These are phyloP conservation scores for Trichoderma koningii DNA, from an alignment of 2,329 filamentous ascomycete species.

Conservation along the genomic window DNA sequence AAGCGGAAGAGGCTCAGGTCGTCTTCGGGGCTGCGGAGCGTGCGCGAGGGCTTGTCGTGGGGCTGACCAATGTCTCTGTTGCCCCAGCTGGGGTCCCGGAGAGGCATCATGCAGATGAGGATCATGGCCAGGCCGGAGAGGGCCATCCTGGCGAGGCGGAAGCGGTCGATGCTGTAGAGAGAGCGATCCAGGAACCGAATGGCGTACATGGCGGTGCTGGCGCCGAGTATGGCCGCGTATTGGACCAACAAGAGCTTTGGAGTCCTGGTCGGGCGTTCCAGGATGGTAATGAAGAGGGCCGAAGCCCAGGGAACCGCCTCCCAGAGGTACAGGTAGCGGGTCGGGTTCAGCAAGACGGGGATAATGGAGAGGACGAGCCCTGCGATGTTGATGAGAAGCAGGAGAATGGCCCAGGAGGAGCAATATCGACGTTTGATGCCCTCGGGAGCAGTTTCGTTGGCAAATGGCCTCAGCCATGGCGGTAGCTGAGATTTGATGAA, in stretches of 20 bases:
- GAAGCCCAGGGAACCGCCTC: conserved; percentile 46
- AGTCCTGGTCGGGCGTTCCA: conserved; percentile 46
- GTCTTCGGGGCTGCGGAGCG: conserved; percentile 74
- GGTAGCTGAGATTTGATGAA: conserved; percentile 40
- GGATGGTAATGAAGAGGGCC: conserved; percentile 41
- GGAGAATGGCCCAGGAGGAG: conserved; percentile 44
- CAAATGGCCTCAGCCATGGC: conserved; percentile 48
- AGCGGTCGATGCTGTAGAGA: conserved; percentile 30
- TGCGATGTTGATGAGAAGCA: conserved; percentile 39
- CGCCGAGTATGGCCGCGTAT: conserved; percentile 41
- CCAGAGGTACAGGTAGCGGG: conserved; percentile 36
- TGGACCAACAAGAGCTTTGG: conserved; percentile 46
- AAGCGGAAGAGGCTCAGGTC: conserved; percentile 79
- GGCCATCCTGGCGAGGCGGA: conserved; percentile 32
- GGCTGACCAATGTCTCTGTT: conserved; percentile 38
- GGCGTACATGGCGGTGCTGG: conserved; percentile 38
- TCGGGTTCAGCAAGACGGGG: conserved; percentile 37
- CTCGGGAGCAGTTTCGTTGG: conserved; percentile 41
- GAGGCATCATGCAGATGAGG: conserved; percentile 43
- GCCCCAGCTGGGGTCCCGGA: conserved; percentile 43
- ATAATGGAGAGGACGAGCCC: conserved; percentile 42
- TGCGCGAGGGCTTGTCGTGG: conserved; percentile 35
- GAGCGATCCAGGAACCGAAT: conserved; percentile 36
- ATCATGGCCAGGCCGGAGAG: conserved; percentile 36
- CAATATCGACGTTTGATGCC: conserved; percentile 37